phyloP scores from a whole-genome alignment of 2,329 filamentous ascomycete genomes.

The Penicillium occitanis region DNA sequence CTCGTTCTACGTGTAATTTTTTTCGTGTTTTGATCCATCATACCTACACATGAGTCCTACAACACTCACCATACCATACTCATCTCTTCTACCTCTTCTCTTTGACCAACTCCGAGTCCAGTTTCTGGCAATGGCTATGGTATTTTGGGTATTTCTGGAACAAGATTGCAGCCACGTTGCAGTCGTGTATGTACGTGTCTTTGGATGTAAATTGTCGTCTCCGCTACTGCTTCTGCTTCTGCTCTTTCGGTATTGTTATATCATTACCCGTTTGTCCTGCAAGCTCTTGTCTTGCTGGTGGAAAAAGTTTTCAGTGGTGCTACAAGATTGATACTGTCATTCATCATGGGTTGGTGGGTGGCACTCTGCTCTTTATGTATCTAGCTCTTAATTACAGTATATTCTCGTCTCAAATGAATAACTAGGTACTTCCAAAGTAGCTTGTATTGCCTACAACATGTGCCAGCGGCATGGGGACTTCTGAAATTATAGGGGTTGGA shows the following conservation, averaged over 20 bases:
- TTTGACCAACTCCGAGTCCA: neutral
- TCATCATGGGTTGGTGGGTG: neutral
- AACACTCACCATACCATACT: neutral
- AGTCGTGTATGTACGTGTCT: conserved; percentile 9
- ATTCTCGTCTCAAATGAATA: neutral
- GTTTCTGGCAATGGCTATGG: neutral
- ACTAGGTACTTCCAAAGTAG: neutral
- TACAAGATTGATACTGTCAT: neutral
- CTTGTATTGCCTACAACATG: neutral
- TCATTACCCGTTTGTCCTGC: neutral
- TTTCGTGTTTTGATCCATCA: conserved; percentile 1
- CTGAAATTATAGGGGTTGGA: neutral
- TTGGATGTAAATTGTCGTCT: conserved; percentile 1
- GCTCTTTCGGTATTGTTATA: neutral
- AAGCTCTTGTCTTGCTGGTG: neutral
- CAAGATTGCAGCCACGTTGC: neutral
- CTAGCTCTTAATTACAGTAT: neutral
- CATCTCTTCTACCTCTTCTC: neutral
- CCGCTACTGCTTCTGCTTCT: neutral
- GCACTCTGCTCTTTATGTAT: neutral
- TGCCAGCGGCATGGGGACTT: neutral
- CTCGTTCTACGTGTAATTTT: conserved; percentile 5
- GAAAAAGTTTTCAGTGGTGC: neutral
- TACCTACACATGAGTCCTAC: conserved; percentile 1
- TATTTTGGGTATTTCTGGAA: neutral